These are phyloP conservation scores for Pichia sp. DNA, from an alignment of 1,139 yeast species.

Conservation along the genomic window DNA sequence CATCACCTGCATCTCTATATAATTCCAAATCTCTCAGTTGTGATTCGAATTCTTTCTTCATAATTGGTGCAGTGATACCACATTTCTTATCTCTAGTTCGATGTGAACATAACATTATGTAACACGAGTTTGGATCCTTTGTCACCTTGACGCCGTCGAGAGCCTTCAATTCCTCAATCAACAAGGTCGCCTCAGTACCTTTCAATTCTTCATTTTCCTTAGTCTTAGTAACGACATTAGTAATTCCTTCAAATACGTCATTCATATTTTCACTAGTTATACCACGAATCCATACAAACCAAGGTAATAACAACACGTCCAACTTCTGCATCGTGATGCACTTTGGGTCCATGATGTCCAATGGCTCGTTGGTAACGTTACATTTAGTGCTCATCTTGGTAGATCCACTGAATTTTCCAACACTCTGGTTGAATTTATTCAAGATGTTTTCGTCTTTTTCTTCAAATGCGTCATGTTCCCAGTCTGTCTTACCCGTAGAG, in stretches of 20 bases:
- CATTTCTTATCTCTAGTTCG: conserved; percentile 89
- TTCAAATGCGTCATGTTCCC: conserved; percentile 73
- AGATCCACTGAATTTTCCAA: conserved; percentile 27
- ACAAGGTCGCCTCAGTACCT: conserved; percentile 13
- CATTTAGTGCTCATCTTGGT: conserved; percentile 36
- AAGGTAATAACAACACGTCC: conserved; percentile 71
- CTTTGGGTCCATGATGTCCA: conserved; percentile 11
- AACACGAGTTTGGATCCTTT: conserved; percentile 48
- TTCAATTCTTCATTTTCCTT: conserved; percentile 5
- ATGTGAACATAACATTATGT: conserved; percentile 83
- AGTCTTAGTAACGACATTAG: conserved; percentile 37
- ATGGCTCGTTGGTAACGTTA: conserved; percentile 23
- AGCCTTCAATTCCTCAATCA: conserved; percentile 16
- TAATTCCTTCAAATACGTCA: conserved; percentile 44
- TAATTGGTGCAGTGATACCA: conserved; percentile 91
- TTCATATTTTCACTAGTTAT: conserved; percentile 46
- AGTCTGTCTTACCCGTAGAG: conserved; percentile 81
- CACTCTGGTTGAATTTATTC: conserved; percentile 4
- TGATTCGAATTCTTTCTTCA: conserved; percentile 77
- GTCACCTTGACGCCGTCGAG: conserved; percentile 32
- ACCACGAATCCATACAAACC: conserved; percentile 67
- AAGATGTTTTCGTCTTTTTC: conserved; percentile 45
- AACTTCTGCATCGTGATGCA: conserved; percentile 36
- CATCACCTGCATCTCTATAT: conserved; percentile 72
- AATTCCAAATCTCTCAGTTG: conserved; percentile 67